Base-by-base conservation (phyloP, 768 basidiomycete species). In the Hemileccinum rubropunctum region DNA sequence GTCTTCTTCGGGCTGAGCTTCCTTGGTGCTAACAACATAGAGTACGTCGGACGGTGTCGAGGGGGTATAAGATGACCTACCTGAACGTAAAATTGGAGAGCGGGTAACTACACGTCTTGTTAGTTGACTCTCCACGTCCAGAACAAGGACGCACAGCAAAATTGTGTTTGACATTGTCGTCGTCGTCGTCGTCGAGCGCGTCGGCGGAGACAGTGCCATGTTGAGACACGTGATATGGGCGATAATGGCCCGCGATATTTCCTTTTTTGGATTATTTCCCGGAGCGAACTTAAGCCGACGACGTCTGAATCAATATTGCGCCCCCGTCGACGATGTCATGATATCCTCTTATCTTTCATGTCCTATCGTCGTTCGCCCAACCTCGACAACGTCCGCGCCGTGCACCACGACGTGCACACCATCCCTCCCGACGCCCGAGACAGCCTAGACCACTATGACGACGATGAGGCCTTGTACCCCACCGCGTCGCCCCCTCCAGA, bases 1-100 rank as follows among this genome's bases (percentile, higher is more conserved):
- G 61, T 98, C 97, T 68, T 99, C 97, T 62, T 98, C 94, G 7
- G 93, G 91, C 65, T 98, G 97, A 0, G 93, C 85, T 63, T 97
- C 95, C 67, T 98, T 97, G 38, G 92, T 93, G 65, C 94, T 95
- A 56, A 20, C 11, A 5, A 42, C 30, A n/a, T 12, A 28, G 45
- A 39, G n/a, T 59, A 39, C 61, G 52, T 46, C 18, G 23, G 13
- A 30, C 32, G 32, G 34, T 36, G 54, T 52, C 47, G 37, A 21
- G 32, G 39, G 43, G 23, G 5, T 30, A 21, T 33, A 42, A 15
- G 36, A 45, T 42, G 45, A 35, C 60, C 38, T 48, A 87, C 90
- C 88, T 92, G 73, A 95, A 95, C 6, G 91, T 91, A 63, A 92
- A 95, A 71, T 95, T 93, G 39, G 91, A 90, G 8, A 91, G 76